A percentile compares a stretch with the other conserved stretches of the same genome.
Conservation (phyloP, 2,329 filamentous ascomycete genomes). For the Sarocladiaceae sp. region DNA sequence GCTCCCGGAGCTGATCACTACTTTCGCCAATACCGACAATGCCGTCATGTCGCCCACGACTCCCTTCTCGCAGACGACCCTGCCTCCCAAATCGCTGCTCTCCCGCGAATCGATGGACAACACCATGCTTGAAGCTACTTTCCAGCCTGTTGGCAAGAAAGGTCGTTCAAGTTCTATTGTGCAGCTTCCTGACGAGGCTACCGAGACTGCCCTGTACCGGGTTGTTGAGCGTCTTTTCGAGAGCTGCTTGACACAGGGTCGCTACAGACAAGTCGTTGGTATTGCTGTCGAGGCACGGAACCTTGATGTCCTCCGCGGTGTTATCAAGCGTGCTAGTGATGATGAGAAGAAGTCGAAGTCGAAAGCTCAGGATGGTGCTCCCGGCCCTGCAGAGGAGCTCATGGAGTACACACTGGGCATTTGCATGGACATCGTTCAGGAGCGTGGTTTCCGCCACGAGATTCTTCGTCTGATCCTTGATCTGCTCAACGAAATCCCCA, state of each 20-base stretch:
- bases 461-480: constrained; percentile 92
- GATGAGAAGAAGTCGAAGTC: constrained; percentile 70
- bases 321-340: constrained; percentile 84
- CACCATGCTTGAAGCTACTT: constrained; percentile 55
- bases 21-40: constrained; percentile 69
- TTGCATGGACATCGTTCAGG: constrained; percentile 97
- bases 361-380: constrained; percentile 43
- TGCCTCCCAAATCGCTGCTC: constrained; percentile 93
- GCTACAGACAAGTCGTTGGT: constrained; percentile 93
- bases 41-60: constrained; percentile 83
- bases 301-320: constrained; percentile 77
- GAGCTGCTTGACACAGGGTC: constrained; percentile 77
- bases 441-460: constrained; percentile 76
- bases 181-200: constrained; percentile 62
- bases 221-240: constrained; percentile 90
- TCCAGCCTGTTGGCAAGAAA: constrained; percentile 46
- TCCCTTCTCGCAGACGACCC: constrained; percentile 88
- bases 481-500: constrained; percentile 87
- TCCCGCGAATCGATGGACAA: constrained; percentile 71
- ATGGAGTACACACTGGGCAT: constrained; percentile 96
- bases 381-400: constrained; percentile 75
- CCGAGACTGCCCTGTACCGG: constrained; percentile 73
- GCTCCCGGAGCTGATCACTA: constrained; percentile 70
- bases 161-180: constrained; percentile 58
- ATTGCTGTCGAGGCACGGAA: constrained; percentile 95